phyloP scores from a whole-genome alignment of 352 stramenopile species.

The Phytopythium ostracodes region DNA sequence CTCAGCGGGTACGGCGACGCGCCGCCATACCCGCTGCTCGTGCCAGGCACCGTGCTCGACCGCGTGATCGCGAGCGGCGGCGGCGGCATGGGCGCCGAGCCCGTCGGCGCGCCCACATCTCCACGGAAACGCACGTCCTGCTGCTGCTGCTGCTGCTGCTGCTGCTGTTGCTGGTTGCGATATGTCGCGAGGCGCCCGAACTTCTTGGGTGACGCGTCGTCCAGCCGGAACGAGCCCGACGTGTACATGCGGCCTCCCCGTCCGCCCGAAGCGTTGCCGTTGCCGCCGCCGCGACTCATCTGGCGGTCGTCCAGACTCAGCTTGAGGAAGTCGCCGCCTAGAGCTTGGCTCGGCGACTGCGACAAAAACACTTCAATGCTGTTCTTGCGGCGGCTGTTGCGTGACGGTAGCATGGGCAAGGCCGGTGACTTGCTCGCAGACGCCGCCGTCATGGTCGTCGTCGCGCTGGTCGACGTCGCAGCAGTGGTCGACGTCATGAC shows the following conservation, averaged over 20 bases:
- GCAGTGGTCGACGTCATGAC: not conserved
- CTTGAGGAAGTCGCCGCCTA: constrained; percentile 76
- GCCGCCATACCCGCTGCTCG: constrained; percentile 34
- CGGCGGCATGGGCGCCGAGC: constrained; percentile 14
- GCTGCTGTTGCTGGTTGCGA: constrained; percentile 20
- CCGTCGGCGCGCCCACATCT: constrained; percentile 12
- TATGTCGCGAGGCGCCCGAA: constrained; percentile 23
- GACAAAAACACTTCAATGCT: constrained; percentile 88
- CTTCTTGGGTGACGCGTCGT: constrained; percentile 37
- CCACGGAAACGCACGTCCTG: constrained; percentile 18
- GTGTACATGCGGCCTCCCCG: constrained; percentile 22
- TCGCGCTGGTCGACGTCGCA: not conserved
- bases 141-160: constrained; percentile 17
- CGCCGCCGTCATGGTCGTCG: constrained; percentile 1
- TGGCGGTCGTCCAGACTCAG: constrained; percentile 63
- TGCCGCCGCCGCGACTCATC: constrained; percentile 21
- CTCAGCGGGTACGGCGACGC: constrained; percentile 38
- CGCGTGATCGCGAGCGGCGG: constrained; percentile 30
- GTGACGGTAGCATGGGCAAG: constrained; percentile 26
- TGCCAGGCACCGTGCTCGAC: constrained; percentile 33
- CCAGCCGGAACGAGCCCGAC: constrained; percentile 47
- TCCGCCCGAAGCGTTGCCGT: constrained; percentile 3
- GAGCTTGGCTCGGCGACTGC: constrained; percentile 72
- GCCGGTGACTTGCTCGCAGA: constrained; percentile 14
- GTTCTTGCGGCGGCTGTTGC: constrained; percentile 62